Evolutionary conservation across 495 filamentous ascomycete species (phyloP), one percentile per base, ranked within the genome.

Genomic region (Podospora pseudopauciseta): DNA sequence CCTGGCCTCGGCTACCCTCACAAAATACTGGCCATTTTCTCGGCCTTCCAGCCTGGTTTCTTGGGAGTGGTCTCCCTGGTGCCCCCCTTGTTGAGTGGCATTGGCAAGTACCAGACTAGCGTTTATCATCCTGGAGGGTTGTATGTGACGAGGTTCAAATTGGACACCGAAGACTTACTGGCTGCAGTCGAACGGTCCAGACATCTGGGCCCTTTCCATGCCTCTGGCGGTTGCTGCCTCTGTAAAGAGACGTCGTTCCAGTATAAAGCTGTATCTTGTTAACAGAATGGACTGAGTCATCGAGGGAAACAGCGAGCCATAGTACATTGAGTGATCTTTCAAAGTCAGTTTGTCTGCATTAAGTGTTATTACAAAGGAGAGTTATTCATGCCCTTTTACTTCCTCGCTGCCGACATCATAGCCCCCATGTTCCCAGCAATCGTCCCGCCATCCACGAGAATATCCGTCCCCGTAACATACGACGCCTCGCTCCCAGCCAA

Each of bases 381-480:
- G 4, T 32, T 4, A 23, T 23, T 7, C 30, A 32, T 32, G 30
- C 7, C 30, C 30, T 32, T 32, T 23, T 49, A n/a, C 64, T 7
- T 34, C 28, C 54, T 20, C 16, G 6, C 54, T 18, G 16, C 54
- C 54, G 54, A 16, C 60, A 18, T 57, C 60, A n/a, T 5, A 26
- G 44, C 49, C 61, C 23, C 65, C 27, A n/a, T 54, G 16, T 30
- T 62, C 28, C 68, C 65, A 1, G 68, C 64, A 32, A 69, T 68
- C 72, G 63, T 39, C n/a, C 83, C 86, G 5, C 87, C 86, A 79
- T 88, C 85, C 1, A 88, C 81, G 1, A 87, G 77, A 9, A 87
- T 72, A 68, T 86, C 78, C 68, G 83, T 78, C 0, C 86, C 85
- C 1, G 85, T 87, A 26, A 86, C 80, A 74, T 85, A 87, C 16